Evolutionary conservation across 2,329 filamentous ascomycete genomes (phyloP), one percentile per base, ranked within the genome.

Genomic region (Trichothecium sympodiale): DNA sequence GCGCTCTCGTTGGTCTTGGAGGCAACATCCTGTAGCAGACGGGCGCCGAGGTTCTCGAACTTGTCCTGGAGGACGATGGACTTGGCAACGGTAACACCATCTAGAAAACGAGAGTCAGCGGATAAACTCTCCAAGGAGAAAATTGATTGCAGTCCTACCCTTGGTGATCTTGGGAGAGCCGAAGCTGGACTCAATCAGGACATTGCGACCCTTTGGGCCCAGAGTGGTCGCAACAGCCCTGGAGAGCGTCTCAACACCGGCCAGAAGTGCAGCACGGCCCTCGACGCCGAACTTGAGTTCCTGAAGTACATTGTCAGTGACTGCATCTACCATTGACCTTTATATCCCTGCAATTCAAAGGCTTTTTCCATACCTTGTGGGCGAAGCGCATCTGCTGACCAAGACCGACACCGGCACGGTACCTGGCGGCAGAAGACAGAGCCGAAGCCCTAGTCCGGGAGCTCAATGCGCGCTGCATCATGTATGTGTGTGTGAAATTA

Each of bases 131-230:
- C 8, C 12, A 14, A 13, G 28, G 17, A n/a, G 28, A 2, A 4
- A 31, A 30, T 8, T 15, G 14, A 17, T 16, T 14, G 4, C n/a
- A 29, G 27, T 47, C 71, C 44, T 70, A 94, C 89, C 89, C 74
- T 98, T 98, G 54, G 91, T 98, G 65, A 98, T 98, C 77, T 98
- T 98, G 54, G 91, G 91, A 33, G 91, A 94, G 62, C 91, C 91
- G 56, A 94, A 98, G 71, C 85, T 86, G 44, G 89, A 95, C 73
- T 98, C 91, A 51, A 98, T 98, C 57, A 98, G 64, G 49, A 98
- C 91, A 68, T 96, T 98, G 60, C 91, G 81, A 63, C 91, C 91
- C 76, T 98, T 98, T 54, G 91, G 91, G 49, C 91, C 91, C 43
- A 98, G 77, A 46, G 91, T 98, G 43, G 89, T 94, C 46, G 89